phyloP scores from a whole-genome alignment of 257 asterid genomes.

The Solanum tarijense region DNA sequence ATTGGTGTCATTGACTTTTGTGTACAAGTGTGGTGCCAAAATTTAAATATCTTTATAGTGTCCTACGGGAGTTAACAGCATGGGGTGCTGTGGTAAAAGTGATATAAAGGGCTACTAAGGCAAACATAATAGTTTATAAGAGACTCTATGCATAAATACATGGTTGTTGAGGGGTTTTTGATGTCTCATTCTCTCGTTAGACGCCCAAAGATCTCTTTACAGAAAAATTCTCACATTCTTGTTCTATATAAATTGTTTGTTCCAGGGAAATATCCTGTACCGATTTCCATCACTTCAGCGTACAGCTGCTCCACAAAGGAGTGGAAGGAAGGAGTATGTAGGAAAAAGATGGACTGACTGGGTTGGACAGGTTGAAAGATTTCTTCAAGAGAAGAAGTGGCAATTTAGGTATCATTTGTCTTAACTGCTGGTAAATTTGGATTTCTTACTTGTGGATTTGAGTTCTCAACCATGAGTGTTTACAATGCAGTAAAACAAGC shows the following conservation, averaged over 20 bases:
- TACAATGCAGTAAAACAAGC: constrained; percentile 62
- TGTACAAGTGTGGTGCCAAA: neutral
- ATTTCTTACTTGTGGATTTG: neutral
- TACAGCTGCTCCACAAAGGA: constrained; percentile 70
- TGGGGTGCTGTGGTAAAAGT: neutral
- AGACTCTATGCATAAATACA: neutral
- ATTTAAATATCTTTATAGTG: neutral
- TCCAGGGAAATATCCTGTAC: constrained; percentile 93
- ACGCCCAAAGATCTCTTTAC: neutral
- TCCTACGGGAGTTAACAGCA: neutral
- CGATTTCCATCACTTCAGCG: constrained; percentile 96
- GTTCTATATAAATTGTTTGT: neutral
- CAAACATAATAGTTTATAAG: neutral
- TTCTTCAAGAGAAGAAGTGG: constrained; percentile 69
- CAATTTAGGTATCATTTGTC: constrained; percentile 47
- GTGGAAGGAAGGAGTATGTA: constrained; percentile 67
- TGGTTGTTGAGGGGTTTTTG: neutral
- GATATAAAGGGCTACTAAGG: neutral
- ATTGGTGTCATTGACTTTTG: neutral
- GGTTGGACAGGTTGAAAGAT: constrained; percentile 59
- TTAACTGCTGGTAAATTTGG: neutral
- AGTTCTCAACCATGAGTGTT: constrained; percentile 6
- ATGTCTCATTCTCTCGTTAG: neutral
- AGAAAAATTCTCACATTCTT: neutral
- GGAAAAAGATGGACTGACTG: constrained; percentile 66